A percentile compares a stretch with the other conserved stretches of the same genome.
Conservation (phyloP, 129 eudicot species). For the Helianthus tuberosus region DNA sequence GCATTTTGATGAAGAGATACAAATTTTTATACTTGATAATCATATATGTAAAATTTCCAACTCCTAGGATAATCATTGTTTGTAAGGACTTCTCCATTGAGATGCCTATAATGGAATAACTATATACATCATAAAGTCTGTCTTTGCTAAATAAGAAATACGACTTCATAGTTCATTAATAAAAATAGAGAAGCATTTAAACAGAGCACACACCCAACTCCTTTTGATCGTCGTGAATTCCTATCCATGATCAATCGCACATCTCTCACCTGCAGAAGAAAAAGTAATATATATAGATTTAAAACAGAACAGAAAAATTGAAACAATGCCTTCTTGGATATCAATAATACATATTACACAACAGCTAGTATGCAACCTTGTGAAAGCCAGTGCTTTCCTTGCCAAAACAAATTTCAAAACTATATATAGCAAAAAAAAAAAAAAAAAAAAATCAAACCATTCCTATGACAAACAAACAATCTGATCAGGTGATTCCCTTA, state of each 20-base stretch:
- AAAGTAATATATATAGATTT: not conserved
- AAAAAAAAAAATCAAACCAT: not conserved
- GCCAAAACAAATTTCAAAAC: not conserved
- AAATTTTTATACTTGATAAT: not conserved
- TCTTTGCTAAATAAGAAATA: not conserved
- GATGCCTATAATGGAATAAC: not conserved
- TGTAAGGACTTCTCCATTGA: not conserved
- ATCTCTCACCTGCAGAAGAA: conserved; percentile 78
- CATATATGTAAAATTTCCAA: not conserved
- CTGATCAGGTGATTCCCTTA: conserved; percentile 21
- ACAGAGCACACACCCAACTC: conserved; percentile 77
- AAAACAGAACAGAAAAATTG: not conserved
- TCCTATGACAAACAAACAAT: not conserved
- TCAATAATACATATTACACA: conserved; percentile 17
- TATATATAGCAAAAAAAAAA: not conserved
- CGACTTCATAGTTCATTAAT: not conserved
- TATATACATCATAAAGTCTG: not conserved
- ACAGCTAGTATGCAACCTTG: conserved; percentile 6
- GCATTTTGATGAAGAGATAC: not conserved
- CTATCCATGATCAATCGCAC: conserved; percentile 91
- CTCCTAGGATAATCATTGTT: conserved; percentile 1
- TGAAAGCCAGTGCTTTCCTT: not conserved
- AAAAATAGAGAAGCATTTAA: not conserved
- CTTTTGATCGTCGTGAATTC: conserved; percentile 90
- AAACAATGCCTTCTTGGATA: not conserved